Evolutionary conservation across 2,329 filamentous ascomycete genomes (phyloP).

Genomic region (Botryotinia narcissicola): DNA sequence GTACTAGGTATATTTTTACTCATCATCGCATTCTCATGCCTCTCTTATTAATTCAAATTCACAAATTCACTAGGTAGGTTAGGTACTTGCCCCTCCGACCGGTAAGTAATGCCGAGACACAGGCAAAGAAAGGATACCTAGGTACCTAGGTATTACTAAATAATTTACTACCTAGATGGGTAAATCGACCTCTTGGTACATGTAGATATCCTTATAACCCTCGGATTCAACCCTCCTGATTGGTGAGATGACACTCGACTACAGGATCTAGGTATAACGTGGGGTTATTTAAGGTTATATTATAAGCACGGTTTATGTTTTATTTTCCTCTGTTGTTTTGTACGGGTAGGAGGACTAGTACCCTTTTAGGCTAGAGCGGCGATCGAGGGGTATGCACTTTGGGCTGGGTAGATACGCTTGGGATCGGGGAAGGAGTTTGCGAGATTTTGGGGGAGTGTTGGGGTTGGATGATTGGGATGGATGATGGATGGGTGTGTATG

Average conservation of each 20-base stretch:
- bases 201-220: too few species aligned
- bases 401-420: not conserved
- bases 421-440: conserved; percentile 16
- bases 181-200: too few species aligned
- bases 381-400: conserved; percentile 1
- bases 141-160: too few species aligned
- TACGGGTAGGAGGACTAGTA: too few species aligned
- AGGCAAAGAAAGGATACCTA: not conserved
- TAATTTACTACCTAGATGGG: too few species aligned
- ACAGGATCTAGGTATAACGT: not conserved
- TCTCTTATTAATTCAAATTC: not conserved
- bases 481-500: not conserved
- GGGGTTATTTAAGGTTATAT: not conserved
- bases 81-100: not conserved
- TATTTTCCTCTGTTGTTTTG: too few species aligned
- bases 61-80: too few species aligned
- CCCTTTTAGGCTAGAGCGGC: not conserved
- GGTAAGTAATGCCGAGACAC: not conserved
- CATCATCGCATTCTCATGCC: not conserved
- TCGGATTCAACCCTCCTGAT: not conserved
- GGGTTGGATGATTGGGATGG: not conserved
- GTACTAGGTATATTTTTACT: not conserved
- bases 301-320: not conserved
- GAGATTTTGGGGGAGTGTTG: not conserved
- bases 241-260: not conserved